Conservation (phyloP, 495 filamentous ascomycete genomes). For the Aspergillus ellipticus region DNA sequence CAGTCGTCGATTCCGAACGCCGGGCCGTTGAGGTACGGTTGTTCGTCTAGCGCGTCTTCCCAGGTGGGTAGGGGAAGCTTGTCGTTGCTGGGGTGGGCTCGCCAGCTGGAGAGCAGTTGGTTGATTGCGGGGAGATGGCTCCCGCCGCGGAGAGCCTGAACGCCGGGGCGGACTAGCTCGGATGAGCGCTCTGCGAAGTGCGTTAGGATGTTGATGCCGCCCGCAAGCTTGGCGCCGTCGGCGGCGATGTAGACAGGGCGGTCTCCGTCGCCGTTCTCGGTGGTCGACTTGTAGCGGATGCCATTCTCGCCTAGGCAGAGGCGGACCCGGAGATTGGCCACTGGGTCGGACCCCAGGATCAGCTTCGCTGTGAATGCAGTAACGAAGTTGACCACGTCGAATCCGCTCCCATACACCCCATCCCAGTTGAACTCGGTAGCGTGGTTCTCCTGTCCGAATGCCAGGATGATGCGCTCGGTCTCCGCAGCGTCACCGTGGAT, state of each 20-base stretch:
- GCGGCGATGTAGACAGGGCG: slow-evolving; percentile 27
- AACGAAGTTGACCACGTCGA: slow-evolving; percentile 79
- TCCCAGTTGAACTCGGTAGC: slow-evolving; percentile 74
- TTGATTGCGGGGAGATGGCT: slow-evolving; percentile 29
- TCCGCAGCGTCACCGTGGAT: slow-evolving; percentile 64
- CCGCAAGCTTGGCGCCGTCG: slow-evolving; percentile 26
- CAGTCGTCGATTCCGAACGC: slow-evolving; percentile 63
- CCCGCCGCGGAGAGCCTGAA: slow-evolving; percentile 32
- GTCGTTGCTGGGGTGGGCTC: slow-evolving; percentile 19
- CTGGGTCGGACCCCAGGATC: slow-evolving; percentile 45
- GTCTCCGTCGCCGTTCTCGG: not conserved
- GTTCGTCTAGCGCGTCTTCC: slow-evolving; percentile 44
- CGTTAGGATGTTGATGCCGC: slow-evolving; percentile 34
- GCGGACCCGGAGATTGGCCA: slow-evolving; percentile 56
- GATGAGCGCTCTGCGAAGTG: slow-evolving; percentile 24
- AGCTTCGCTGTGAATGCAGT: slow-evolving; percentile 50
- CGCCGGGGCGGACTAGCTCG: slow-evolving; percentile 26
- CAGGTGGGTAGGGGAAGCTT: slow-evolving; percentile 37
- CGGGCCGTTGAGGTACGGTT: slow-evolving; percentile 54
- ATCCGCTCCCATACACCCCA: slow-evolving; percentile 71
- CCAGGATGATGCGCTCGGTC: slow-evolving; percentile 65
- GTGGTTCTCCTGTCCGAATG: slow-evolving; percentile 86
- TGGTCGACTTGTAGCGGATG: slow-evolving; percentile 41
- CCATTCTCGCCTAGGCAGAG: slow-evolving; percentile 57
- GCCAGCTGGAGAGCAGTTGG: slow-evolving; percentile 30